Conservation (phyloP, 2,329 filamentous ascomycete genomes). For the Trichoderma endophyticum region DNA sequence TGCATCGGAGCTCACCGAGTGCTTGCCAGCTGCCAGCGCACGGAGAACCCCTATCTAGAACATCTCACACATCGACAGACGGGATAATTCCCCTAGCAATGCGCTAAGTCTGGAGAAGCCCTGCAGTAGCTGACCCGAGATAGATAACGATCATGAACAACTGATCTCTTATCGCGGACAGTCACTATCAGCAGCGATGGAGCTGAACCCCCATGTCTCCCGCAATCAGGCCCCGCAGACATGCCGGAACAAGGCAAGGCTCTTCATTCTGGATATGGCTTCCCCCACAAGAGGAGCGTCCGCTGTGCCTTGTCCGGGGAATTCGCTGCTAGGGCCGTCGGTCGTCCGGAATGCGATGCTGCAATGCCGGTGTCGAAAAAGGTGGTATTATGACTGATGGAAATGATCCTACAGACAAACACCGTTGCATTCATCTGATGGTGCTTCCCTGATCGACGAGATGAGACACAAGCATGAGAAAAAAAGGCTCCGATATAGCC, state of each 20-base stretch:
- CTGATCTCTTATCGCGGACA: not conserved
- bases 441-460: not conserved
- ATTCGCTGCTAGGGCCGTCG: not conserved
- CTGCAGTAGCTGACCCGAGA: not conserved
- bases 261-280: not conserved
- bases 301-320: not conserved
- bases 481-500: not conserved
- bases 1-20: not conserved
- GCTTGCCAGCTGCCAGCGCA: not conserved
- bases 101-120: not conserved
- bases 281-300: not conserved
- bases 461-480: not conserved
- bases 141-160: not conserved
- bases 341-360: not conserved
- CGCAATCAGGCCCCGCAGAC: conserved; percentile 7
- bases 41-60: not conserved
- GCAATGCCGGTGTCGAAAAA: not conserved
- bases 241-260: not conserved
- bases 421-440: not conserved
- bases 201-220: not conserved
- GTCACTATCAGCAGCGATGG: not conserved
- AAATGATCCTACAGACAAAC: not conserved
- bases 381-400: not conserved
- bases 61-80: not conserved
- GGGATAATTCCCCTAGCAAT: not conserved